phyloP scores from a whole-genome alignment of 148 eudicot species.

The Cornus controversa region DNA sequence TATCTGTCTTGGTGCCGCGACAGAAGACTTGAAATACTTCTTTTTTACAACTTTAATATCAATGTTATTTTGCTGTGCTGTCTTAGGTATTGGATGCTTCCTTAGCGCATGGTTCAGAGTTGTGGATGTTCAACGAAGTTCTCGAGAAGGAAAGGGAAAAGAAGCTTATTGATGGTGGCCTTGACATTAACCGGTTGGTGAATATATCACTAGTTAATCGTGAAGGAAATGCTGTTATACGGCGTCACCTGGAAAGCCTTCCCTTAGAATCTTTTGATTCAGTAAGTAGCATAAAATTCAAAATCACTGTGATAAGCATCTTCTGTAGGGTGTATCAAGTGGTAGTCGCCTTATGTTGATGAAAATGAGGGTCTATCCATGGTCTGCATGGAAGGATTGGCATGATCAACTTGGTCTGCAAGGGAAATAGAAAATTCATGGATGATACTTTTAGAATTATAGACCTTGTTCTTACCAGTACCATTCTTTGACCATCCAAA shows the following conservation, averaged over 20 bases:
- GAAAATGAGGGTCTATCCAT: neutral
- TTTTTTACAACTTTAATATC: conserved; percentile 1
- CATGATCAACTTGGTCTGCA: conserved; percentile 4
- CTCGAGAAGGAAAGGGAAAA: conserved; percentile 48
- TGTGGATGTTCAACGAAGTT: conserved; percentile 68
- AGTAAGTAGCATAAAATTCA: conserved; percentile 27
- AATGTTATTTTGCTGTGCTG: neutral
- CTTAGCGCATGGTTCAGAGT: conserved; percentile 54
- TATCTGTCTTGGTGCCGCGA: conserved; percentile 9
- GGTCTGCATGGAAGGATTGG: neutral
- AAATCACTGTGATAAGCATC: neutral
- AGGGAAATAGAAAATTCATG: neutral
- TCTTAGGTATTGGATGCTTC: conserved; percentile 60
- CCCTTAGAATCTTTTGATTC: conserved; percentile 60
- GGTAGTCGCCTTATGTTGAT: neutral
- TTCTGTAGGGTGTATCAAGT: neutral
- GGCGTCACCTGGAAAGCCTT: conserved; percentile 60
- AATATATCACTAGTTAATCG: conserved; percentile 48
- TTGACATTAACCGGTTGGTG: conserved; percentile 36
- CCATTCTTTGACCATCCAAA: neutral
- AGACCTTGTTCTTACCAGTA: neutral
- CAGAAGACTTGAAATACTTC: conserved; percentile 2
- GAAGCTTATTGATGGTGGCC: conserved; percentile 63
- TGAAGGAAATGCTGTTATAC: conserved; percentile 66
- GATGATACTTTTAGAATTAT: neutral